A percentile compares a stretch with the other conserved stretches of the same genome.
Conservation (phyloP, 2,329 filamentous ascomycete species). For the Leptographium flavum region DNA sequence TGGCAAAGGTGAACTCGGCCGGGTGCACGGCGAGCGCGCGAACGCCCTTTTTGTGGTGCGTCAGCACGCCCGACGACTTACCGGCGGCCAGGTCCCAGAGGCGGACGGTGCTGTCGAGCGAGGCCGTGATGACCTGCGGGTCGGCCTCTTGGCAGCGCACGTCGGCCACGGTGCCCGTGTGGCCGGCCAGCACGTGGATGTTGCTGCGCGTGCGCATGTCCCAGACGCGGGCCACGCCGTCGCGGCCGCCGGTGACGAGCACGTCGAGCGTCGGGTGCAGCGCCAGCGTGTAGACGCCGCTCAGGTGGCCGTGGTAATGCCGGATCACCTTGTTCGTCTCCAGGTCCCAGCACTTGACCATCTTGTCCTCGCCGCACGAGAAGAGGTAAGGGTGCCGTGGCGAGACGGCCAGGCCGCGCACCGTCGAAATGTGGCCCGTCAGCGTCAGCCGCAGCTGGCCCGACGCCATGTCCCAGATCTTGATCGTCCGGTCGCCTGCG, state of each 20-base stretch:
- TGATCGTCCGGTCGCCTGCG: slow-evolving; percentile 90
- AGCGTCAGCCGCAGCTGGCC: slow-evolving; percentile 74
- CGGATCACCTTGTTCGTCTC: slow-evolving; percentile 99
- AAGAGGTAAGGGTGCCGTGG: slow-evolving; percentile 93
- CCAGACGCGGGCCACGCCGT: slow-evolving; percentile 92
- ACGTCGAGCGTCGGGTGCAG: slow-evolving; percentile 94
- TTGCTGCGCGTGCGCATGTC: slow-evolving; percentile 96
- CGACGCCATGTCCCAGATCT: slow-evolving; percentile 93
- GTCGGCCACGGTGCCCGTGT: slow-evolving; percentile 80
- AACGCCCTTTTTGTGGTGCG: slow-evolving; percentile 97
- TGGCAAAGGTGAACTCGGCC: slow-evolving; percentile 90
- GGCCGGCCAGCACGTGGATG: slow-evolving; percentile 81
- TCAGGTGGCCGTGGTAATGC: slow-evolving; percentile 93
- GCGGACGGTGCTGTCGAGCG: slow-evolving; percentile 78
- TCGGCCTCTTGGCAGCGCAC: slow-evolving; percentile 91
- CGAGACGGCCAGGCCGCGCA: slow-evolving; percentile 82
- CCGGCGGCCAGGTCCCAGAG: slow-evolving; percentile 94
- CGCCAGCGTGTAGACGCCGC: slow-evolving; percentile 83
- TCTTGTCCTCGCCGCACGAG: slow-evolving; percentile 96
- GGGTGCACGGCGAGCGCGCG: slow-evolving; percentile 74
- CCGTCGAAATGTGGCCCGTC: slow-evolving; percentile 88
- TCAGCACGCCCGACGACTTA: slow-evolving; percentile 90
- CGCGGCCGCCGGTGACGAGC: slow-evolving; percentile 83
- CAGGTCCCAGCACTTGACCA: slow-evolving; percentile 99
- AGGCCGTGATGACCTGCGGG: slow-evolving; percentile 88